Base-by-base conservation (phyloP, 2,329 filamentous ascomycete species). In the Monosporascus ibericus region DNA sequence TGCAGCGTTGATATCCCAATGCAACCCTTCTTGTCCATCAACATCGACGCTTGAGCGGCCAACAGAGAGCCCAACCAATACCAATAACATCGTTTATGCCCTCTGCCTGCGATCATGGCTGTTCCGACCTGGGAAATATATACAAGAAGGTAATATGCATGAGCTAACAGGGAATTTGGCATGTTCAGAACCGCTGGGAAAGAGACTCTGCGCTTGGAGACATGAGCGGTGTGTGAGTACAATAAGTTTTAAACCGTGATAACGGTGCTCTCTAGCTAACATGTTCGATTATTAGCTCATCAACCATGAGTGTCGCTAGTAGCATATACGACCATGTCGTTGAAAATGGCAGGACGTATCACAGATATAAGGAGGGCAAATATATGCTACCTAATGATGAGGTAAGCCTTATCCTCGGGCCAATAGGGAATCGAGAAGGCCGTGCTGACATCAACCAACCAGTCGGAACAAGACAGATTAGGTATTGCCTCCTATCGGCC, bases 301-400 rank as follows among this genome's bases (percentile, higher is more conserved):
- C 59, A 8, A 63, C 60, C 2, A 52, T 55, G 50, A 61, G 59
- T 39, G 17, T 60, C 24, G 51, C 48, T 8, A 55, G 54, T 27
- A 61, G 57, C 48, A 58, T 61, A 48, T 60, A 61, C 52, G 50
- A 61, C 50, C 55, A 60, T 22, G 49, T 61, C 15, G 48, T 55
- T 7, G 61, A 63, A 44, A 63, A 63, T 27, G 61, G 61, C 36
- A 51, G 60, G 27, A 63, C 60, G 7, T 63, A 63, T 44, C 61
- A 63, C 48, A 54, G 59, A 11, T 63, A 59, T 48, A 62, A 62
- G 37, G 60, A 59, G 47, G 61, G 61, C 9, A 63, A 64, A 52
- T 64, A 63, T 40, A 53, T 60, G 18, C 54, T 64, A 27, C 62
- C 62, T 7, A 64, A 64, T 39, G 62, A 64, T 7, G 58, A 61